phyloP scores from a whole-genome alignment of 2,329 filamentous ascomycete genomes.

The Diaporthe ilicicola region DNA sequence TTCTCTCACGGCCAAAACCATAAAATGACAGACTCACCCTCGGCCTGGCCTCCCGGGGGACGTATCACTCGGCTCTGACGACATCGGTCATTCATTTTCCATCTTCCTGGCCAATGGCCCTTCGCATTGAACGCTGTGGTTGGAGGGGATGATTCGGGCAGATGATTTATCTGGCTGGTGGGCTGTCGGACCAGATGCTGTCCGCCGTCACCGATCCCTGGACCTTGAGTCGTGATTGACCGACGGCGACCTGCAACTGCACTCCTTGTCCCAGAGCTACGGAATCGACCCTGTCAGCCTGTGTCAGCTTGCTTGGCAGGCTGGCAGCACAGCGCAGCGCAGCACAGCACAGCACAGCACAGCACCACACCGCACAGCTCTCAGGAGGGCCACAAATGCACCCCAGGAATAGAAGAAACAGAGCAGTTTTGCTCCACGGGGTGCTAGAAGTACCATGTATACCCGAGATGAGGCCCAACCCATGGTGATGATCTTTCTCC shows the following conservation, averaged over 20 bases:
- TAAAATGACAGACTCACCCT: conserved; percentile 2
- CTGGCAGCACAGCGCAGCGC: not conserved
- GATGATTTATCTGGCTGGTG: not conserved
- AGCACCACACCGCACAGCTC: not conserved
- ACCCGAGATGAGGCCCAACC: conserved; percentile 6
- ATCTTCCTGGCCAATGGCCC: not conserved
- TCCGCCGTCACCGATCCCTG: not conserved
- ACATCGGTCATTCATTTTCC: not conserved
- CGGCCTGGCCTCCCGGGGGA: not conserved
- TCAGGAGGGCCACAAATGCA: too few relatives aligned
- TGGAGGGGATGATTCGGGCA: not conserved
- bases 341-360: not conserved
- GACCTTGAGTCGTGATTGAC: conserved; percentile 4
- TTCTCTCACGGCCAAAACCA: not conserved
- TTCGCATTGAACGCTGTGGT: not conserved
- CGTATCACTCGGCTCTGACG: conserved; percentile 3
- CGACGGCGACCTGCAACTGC: conserved; percentile 4
- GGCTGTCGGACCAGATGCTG: not conserved
- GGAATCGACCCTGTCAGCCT: not conserved
- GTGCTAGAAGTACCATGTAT: not conserved
- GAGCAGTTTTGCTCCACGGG: not conserved
- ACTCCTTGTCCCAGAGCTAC: conserved; percentile 3
- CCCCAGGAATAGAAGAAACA: conserved; percentile 11
- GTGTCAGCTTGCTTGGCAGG: conserved; percentile 15
- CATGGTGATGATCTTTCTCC: not conserved